Percentiles rank a stretch among this genome's conserved stretches.
These are phyloP conservation scores for Helotiales sp. DNA, from an alignment of 2,329 filamentous ascomycete genomes.

Conservation along the genomic window DNA sequence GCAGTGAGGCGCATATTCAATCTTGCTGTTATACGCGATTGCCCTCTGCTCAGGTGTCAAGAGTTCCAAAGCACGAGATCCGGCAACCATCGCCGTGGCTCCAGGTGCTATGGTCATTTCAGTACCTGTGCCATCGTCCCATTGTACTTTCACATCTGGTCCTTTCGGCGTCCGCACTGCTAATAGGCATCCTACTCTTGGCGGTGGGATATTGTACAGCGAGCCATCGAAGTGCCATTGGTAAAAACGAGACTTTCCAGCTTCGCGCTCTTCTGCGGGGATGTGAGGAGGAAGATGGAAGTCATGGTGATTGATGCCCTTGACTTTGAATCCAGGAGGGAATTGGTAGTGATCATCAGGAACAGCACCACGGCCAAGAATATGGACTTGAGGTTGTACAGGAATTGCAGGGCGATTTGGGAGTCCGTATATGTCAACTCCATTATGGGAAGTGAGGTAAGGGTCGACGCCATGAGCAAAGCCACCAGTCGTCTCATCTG, in stretches of 20 bases:
- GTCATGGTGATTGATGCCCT: slow-evolving; percentile 39
- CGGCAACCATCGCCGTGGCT: slow-evolving; percentile 37
- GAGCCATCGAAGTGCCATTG: slow-evolving; percentile 40
- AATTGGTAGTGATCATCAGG: slow-evolving; percentile 38
- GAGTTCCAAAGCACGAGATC: slow-evolving; percentile 25
- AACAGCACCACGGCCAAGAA: slow-evolving; percentile 38
- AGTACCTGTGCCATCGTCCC: slow-evolving; percentile 38
- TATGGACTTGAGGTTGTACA: slow-evolving; percentile 40
- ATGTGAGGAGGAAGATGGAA: slow-evolving; percentile 42
- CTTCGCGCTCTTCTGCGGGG: slow-evolving; percentile 35
- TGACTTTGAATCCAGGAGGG: slow-evolving; percentile 40
- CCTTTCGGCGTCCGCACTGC: slow-evolving; percentile 39
- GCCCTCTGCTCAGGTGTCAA: slow-evolving; percentile 31
- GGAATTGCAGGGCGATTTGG: slow-evolving; percentile 36
- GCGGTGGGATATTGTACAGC: slow-evolving; percentile 38
- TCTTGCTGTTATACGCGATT: slow-evolving; percentile 34
- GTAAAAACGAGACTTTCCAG: slow-evolving; percentile 38
- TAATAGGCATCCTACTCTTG: slow-evolving; percentile 38
- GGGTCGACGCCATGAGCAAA: slow-evolving; percentile 41
- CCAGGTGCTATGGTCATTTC: slow-evolving; percentile 37
- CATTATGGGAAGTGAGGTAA: slow-evolving; percentile 35
- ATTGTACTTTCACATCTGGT: slow-evolving; percentile 28
- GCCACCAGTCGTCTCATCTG: slow-evolving; percentile 37
- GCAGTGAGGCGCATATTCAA: slow-evolving; percentile 39
- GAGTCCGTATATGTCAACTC: slow-evolving; percentile 39